phyloP scores from a whole-genome alignment of 768 basidiomycete species.

The Holtermanniella nyarrowii region DNA sequence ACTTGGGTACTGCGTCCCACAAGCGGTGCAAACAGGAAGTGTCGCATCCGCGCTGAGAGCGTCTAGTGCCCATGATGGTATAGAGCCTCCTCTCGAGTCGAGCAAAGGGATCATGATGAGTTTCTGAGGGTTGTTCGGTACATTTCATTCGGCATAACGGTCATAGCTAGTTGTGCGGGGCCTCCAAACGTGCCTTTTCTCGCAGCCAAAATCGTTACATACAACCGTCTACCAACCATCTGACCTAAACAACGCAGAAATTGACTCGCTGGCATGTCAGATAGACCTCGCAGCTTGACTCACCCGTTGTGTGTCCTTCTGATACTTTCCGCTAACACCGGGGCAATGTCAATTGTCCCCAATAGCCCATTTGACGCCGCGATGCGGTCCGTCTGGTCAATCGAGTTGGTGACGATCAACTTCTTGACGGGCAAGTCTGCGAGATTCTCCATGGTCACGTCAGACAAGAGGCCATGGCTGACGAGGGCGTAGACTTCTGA shows the following conservation, averaged over 20 bases:
- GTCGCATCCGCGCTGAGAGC: slow-evolving; percentile 20
- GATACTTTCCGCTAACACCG: slow-evolving; percentile 91
- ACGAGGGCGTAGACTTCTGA: slow-evolving; percentile 79
- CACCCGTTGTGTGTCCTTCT: slow-evolving; percentile 83
- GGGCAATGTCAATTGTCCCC: slow-evolving; percentile 88
- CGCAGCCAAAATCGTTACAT: too few species aligned
- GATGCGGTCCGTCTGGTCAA: slow-evolving; percentile 70
- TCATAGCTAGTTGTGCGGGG: too few species aligned
- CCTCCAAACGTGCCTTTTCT: too few species aligned
- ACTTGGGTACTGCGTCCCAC: slow-evolving; percentile 34
- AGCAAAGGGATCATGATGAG: too few species aligned
- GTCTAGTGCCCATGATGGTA: slow-evolving; percentile 17
- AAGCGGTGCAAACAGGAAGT: slow-evolving; percentile 34
- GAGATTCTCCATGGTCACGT: slow-evolving; percentile 68
- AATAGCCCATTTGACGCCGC: slow-evolving; percentile 63
- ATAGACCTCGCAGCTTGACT: neutral
- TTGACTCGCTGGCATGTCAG: slow-evolving; percentile 31
- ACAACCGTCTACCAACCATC: slow-evolving; percentile 15
- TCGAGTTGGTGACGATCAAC: slow-evolving; percentile 95
- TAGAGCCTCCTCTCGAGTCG: too few species aligned
- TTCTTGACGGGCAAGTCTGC: slow-evolving; percentile 70
- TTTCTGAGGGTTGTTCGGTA: too few species aligned
- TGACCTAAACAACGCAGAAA: slow-evolving; percentile 37
- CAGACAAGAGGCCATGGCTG: slow-evolving; percentile 86
- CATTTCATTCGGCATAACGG: too few species aligned